These are phyloP conservation scores for Aaosphaeria pasadenensis DNA, from an alignment of 2,329 filamentous ascomycete genomes.

Conservation along the genomic window DNA sequence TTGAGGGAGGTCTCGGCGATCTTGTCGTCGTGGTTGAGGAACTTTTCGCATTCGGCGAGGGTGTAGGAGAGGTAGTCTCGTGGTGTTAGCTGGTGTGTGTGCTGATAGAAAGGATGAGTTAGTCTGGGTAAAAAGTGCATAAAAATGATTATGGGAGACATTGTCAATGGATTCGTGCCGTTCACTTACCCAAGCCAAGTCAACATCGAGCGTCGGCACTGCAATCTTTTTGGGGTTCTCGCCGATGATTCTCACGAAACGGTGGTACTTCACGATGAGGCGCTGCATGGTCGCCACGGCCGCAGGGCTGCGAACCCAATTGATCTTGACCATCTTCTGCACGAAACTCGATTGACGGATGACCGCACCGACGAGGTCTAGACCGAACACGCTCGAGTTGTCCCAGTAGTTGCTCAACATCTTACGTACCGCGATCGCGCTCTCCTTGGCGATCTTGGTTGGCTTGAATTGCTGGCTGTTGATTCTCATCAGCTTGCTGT, in stretches of 20 bases:
- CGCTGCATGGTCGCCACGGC: constrained; percentile 62
- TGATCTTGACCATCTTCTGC: constrained; percentile 72
- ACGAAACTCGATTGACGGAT: constrained; percentile 62
- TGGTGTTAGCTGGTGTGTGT: constrained; percentile 74
- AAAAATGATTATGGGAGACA: neutral
- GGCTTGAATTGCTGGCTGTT: constrained; percentile 13
- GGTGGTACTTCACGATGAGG: constrained; percentile 61
- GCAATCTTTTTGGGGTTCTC: constrained; percentile 46
- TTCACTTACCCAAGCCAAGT: constrained; percentile 60
- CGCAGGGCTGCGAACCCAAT: constrained; percentile 74
- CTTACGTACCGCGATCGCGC: constrained; percentile 51
- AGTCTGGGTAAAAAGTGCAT: no score
- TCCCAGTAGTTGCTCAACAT: constrained; percentile 72
- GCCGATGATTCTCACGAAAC: constrained; percentile 62
- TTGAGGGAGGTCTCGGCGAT: constrained; percentile 66
- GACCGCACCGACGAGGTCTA: constrained; percentile 65
- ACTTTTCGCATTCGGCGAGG: constrained; percentile 47
- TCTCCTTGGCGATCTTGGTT: constrained; percentile 8
- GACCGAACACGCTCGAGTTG: constrained; percentile 61
- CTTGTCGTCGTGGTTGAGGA: constrained; percentile 83
- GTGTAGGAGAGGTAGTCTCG: constrained; percentile 61
- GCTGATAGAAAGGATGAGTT: constrained; percentile 28
- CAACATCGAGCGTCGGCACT: constrained; percentile 72
- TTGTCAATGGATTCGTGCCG: neutral
- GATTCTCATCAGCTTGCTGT: constrained; percentile 36